Evolutionary conservation across 257 asterid genomes (phyloP), one percentile per base, ranked within the genome.

Genomic region (Handroanthus guayacan): DNA sequence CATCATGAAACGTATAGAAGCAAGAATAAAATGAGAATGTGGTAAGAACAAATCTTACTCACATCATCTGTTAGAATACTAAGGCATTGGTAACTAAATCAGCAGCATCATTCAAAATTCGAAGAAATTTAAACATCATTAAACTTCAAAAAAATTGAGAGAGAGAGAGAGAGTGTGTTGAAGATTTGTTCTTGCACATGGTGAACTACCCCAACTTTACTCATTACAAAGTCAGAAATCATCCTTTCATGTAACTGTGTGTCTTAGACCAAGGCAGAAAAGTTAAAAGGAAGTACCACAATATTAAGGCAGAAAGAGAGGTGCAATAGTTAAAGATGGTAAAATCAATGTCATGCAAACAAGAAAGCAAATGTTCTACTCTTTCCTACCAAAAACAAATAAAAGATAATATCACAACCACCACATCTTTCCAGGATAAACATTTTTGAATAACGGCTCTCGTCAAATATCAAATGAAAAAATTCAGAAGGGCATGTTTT

Each of bases 21-120:
- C 36, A 6, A 69, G 50, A 51, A 17, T 39, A 61, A 31, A 76
- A n/a, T 3, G 16, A 48, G 67, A n/a, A 16, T 20, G 39, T 51
- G 60, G 43, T 3, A 54, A 72, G 51, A 51, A 81, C 67, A n/a
- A 44, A 38, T 4, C 43, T 45, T 60, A 72, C 69, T 57, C 48
- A 38, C 71, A 37, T 44, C 54, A 36, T 65, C 69, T 54, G 57
- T 14, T 16, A 16, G 16, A 44, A 0, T 44, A 44, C 20, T 7
- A 39, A 51, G 38, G 67, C 36, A 55, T 14, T 43, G 52, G 60
- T 50, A 62, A 5, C 11, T 56, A 62, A 41, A 69, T 37, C 39
- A 62, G 55, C 18, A 81, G 31, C 31, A 25, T 25, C 31, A 25
- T 25, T 25, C 57, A 25, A 25, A 25, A 25, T 25, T 25, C 31